phyloP scores from a whole-genome alignment of 371 early-diverging fungal species.

The Mucor mucedo region DNA sequence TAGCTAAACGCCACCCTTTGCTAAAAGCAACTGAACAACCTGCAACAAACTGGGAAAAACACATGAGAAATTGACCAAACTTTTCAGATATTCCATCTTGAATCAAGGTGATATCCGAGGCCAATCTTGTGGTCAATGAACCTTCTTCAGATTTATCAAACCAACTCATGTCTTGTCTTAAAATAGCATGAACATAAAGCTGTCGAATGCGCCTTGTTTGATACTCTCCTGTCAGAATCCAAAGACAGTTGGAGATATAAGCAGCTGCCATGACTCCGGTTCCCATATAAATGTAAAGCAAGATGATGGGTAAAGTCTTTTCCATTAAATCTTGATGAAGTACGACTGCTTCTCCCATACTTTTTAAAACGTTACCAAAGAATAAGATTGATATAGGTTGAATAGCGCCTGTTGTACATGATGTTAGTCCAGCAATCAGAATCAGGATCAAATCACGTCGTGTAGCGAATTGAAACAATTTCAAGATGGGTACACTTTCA shows the following conservation, averaged over 20 bases:
- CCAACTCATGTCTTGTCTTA: slow-evolving; percentile 91
- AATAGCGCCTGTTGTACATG: slow-evolving; percentile 43
- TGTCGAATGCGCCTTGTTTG: slow-evolving; percentile 43
- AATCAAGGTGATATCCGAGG: slow-evolving; percentile 74
- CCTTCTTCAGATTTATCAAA: slow-evolving; percentile 79
- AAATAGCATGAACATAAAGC: slow-evolving; percentile 70
- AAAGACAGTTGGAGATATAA: slow-evolving; percentile 38
- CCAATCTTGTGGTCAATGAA: slow-evolving; percentile 75
- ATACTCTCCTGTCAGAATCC: slow-evolving; percentile 42
- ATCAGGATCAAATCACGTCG: slow-evolving; percentile 33
- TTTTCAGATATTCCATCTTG: slow-evolving; percentile 90
- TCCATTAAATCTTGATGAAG: slow-evolving; percentile 37
- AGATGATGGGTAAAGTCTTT: slow-evolving; percentile 23
- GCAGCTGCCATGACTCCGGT: slow-evolving; percentile 36
- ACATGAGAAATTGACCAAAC: slow-evolving; percentile 73
- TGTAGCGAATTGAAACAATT: slow-evolving; percentile 46
- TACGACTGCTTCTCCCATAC: slow-evolving; percentile 7
- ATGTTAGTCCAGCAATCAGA: slow-evolving; percentile 27
- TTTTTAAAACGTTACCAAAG: slow-evolving; percentile 36
- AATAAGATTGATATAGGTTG: slow-evolving; percentile 48
- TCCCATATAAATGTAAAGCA: slow-evolving; percentile 46
- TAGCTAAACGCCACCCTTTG: slow-evolving; percentile 81
- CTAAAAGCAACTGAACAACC: slow-evolving; percentile 87
- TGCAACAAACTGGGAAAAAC: slow-evolving; percentile 72
- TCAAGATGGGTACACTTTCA: slow-evolving; percentile 35